Conservation (phyloP, 1,139 yeast species). For the Protomyces lactucae-debilis region DNA sequence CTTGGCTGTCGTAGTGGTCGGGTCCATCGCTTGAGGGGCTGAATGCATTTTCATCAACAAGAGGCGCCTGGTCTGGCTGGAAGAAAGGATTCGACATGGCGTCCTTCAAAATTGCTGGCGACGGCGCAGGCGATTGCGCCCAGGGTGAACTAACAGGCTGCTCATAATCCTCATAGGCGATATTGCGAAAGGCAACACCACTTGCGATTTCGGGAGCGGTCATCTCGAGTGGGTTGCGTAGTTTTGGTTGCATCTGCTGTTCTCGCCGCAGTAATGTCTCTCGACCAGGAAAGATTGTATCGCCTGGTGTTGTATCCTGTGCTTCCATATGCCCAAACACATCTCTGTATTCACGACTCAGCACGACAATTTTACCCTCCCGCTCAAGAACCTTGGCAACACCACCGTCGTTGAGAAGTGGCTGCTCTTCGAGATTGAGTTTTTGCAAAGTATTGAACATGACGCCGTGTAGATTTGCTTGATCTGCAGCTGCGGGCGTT, state of each 20-base stretch:
- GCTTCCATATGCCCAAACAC: conserved; percentile 21
- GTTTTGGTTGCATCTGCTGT: conserved; percentile 14
- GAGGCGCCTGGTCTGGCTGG: conserved; percentile 14
- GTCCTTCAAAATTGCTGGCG: conserved; percentile 38
- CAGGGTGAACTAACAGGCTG: conserved; percentile 39
- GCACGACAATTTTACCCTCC: conserved; percentile 35
- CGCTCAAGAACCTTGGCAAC: conserved; percentile 37
- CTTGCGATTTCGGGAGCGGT: neutral
- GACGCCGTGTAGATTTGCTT: neutral
- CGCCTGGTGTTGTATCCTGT: conserved; percentile 6
- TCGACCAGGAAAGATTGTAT: neutral
- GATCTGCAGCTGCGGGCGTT: neutral
- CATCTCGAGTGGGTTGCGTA: conserved; percentile 31
- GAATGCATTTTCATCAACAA: conserved; percentile 21
- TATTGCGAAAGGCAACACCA: neutral
- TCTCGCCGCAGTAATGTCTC: neutral
- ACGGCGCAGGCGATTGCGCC: conserved; percentile 40
- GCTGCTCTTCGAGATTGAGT: conserved; percentile 38
- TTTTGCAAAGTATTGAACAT: conserved; percentile 33
- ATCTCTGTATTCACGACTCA: conserved; percentile 37
- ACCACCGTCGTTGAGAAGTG: conserved; percentile 38
- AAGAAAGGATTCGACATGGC: conserved; percentile 37
- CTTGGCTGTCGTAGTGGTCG: conserved; percentile 19
- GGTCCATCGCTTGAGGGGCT: conserved; percentile 6
- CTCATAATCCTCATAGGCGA: conserved; percentile 36